Conservation (phyloP, 169 alveolate species). For the Nephromyces sp. region DNA sequence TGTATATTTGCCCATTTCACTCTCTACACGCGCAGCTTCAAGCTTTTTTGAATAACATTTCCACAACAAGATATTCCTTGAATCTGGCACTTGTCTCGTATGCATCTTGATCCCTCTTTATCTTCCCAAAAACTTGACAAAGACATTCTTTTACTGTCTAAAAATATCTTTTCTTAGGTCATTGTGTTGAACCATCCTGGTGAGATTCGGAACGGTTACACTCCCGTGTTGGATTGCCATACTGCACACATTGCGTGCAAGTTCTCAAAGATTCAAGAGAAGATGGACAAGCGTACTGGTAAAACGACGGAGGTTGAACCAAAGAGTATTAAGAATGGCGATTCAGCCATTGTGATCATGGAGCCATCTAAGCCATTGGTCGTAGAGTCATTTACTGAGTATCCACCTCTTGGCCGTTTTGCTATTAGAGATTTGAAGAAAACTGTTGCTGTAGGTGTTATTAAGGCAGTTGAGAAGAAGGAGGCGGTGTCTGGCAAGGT, state of each 20-base stretch:
- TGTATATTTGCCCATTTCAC: too few species aligned
- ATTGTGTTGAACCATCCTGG: slow-evolving; percentile 95
- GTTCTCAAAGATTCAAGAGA: slow-evolving; percentile 79
- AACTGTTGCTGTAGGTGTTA: slow-evolving; percentile 98
- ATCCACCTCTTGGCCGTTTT: slow-evolving; percentile 97
- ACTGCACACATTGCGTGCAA: slow-evolving; percentile 96
- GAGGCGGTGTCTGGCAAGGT: slow-evolving; percentile 74
- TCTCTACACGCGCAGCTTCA: too few species aligned
- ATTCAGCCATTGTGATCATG: slow-evolving; percentile 88
- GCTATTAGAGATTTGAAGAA: slow-evolving; percentile 97
- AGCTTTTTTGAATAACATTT: too few species aligned
- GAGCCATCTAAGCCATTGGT: slow-evolving; percentile 91
- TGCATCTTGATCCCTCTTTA: too few species aligned
- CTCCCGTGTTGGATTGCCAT: slow-evolving; percentile 95
- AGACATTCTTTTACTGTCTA: too few species aligned
- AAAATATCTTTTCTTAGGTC: slow-evolving; percentile 39
- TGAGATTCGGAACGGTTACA: slow-evolving; percentile 89
- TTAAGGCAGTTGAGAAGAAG: slow-evolving; percentile 89
- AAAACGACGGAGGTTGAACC: slow-evolving; percentile 91
- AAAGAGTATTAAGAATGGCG: slow-evolving; percentile 87
- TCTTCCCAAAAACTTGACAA: too few species aligned
- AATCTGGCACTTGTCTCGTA: too few species aligned
- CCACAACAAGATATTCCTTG: too few species aligned
- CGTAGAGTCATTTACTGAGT: slow-evolving; percentile 89
- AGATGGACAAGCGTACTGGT: slow-evolving; percentile 93